phyloP scores from a whole-genome alignment of 306 rosid species.

The Quercus parvula region DNA sequence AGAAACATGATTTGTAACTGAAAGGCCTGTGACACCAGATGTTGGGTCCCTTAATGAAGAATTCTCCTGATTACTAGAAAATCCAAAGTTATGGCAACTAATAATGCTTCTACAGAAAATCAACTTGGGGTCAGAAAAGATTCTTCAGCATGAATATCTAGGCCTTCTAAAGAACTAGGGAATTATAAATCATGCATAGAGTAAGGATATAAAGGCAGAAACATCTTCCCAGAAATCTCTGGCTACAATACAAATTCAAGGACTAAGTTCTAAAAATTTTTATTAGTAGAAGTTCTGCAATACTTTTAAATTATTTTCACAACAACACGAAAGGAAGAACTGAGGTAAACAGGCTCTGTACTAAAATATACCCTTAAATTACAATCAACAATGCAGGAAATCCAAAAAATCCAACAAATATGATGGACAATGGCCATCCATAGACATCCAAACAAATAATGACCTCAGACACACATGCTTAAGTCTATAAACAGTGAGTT shows the following conservation, averaged over 20 bases:
- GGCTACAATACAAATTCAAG: neutral
- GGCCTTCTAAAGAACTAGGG: neutral
- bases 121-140: neutral
- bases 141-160: neutral
- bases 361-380: too few species aligned
- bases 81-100: neutral
- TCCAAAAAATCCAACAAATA: neutral
- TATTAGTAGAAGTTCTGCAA: too few species aligned
- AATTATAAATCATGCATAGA: slow-evolving; percentile 10
- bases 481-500: neutral
- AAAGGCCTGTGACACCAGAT: too few species aligned
- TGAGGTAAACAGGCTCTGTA: too few species aligned
- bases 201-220: neutral
- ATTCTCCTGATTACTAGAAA: neutral
- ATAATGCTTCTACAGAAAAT: neutral
- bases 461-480: neutral
- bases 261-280: neutral
- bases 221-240: neutral
- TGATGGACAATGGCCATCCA: neutral
- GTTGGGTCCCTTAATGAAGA: neutral
- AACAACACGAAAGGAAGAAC: too few species aligned
- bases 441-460: neutral
- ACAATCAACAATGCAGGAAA: neutral
- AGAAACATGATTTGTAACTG: too few species aligned
- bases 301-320: too few species aligned